Percentiles rank a stretch among this genome's conserved stretches.
Conservation (phyloP, 768 basidiomycete species). For the Piloderma croceum region DNA sequence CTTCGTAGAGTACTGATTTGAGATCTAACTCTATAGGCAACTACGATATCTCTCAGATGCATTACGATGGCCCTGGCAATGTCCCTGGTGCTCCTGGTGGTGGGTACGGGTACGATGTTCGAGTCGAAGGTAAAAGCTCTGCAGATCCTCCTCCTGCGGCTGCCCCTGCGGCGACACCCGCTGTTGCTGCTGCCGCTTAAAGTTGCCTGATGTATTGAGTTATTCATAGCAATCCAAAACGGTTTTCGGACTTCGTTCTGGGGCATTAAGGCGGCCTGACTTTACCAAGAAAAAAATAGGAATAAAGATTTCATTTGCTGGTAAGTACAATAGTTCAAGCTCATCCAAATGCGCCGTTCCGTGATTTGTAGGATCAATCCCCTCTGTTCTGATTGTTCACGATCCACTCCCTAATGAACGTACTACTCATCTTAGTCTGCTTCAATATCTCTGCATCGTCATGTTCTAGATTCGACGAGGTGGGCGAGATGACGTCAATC, state of each 20-base stretch:
- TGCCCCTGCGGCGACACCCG: conserved; percentile 13
- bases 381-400: conserved; percentile 26
- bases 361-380: conserved; percentile 9
- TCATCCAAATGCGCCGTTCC: conserved; percentile 5
- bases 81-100: conserved; percentile 55
- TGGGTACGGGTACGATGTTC: conserved; percentile 79
- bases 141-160: conserved; percentile 40
- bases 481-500: conserved; percentile 86
- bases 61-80: conserved; percentile 82
- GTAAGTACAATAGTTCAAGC: too few relatives aligned
- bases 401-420: conserved; percentile 88
- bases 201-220: conserved; percentile 7
- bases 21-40: conserved; percentile 67
- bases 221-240: too few relatives aligned
- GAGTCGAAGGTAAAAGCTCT: conserved; percentile 53
- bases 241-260: too few relatives aligned
- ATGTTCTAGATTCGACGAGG: conserved; percentile 43
- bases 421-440: conserved; percentile 89
- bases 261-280: too few relatives aligned
- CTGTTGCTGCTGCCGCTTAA: conserved; percentile 15
- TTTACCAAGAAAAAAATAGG: too few relatives aligned
- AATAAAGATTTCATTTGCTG: too few relatives aligned
- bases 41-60: conserved; percentile 85
- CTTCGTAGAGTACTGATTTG: too few relatives aligned
- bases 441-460: conserved; percentile 67